phyloP scores from a whole-genome alignment of 1,284 basidiomycete species.

The Ceratobasidium sp. region DNA sequence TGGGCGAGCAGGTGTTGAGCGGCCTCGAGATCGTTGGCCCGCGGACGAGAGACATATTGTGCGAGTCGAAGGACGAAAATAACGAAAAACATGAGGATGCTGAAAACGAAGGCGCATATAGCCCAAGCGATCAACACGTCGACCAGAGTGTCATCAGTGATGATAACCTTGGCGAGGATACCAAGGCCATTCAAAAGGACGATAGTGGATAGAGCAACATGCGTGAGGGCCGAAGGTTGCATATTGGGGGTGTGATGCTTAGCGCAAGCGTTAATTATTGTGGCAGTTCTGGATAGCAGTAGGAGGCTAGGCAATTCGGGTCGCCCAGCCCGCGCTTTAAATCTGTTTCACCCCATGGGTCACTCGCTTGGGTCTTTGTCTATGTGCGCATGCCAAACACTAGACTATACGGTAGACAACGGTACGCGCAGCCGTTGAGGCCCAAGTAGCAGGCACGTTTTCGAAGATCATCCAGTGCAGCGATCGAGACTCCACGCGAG shows the following conservation, averaged over 20 bases:
- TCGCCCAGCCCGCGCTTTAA: too few relatives aligned
- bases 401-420: too few relatives aligned
- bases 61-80: not conserved
- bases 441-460: too few relatives aligned
- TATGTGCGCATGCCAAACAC: too few relatives aligned
- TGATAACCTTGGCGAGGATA: not conserved
- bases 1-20: not conserved
- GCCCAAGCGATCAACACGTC: not conserved
- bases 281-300: too few relatives aligned
- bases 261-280: too few relatives aligned
- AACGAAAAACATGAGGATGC: not conserved
- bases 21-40: not conserved
- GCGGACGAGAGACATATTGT: not conserved
- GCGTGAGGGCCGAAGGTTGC: not conserved
- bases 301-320: too few relatives aligned
- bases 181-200: not conserved
- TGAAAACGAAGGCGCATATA: conserved; percentile 21
- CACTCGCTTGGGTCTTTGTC: too few relatives aligned
- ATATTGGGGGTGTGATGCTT: not conserved
- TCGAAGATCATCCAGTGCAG: too few relatives aligned
- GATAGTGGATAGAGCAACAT: not conserved
- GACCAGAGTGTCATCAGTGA: not conserved
- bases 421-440: too few relatives aligned
- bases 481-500: too few relatives aligned
- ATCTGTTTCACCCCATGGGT: too few relatives aligned